Base-by-base conservation (phyloP, 2,329 filamentous ascomycete species). In the Septoria petroselini region DNA sequence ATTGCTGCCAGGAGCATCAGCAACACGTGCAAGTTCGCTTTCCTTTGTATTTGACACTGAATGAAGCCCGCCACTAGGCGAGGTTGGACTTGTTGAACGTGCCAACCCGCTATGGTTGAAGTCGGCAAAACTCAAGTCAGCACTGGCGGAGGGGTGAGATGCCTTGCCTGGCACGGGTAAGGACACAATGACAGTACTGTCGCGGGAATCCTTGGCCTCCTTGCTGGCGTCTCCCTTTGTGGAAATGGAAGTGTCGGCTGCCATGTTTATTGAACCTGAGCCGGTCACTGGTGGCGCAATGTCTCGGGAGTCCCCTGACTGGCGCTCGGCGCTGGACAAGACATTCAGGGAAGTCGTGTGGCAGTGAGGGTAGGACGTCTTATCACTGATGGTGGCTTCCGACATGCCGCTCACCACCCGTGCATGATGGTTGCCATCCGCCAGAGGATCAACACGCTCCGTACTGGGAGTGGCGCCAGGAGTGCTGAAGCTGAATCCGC, bases 401-500 rank as follows among this genome's bases (percentile, higher is more conserved):
- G 23, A 12, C 18, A n/a, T 4, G 12, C 33, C 35, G 34, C 35
- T 38, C 14, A 33, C 21, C 7, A 7, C 42, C 11, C 34, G 9
- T 25, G 25, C 14, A 5, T 38, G 9, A 12, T 31, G 21, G 8
- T 14, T 18, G 1, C 30, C 23, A 7, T 47, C 34, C 8, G 19
- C 27, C 7, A 47, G 14, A 3, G 43, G 43, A 33, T 47, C 43
- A n/a, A 31, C 34, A 12, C 25, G 43, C 35, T 47, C 43, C 7
- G 43, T 39, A 5, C 21, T 6, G 6, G 43, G 43, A 17, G 35
- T 40, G 4, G 34, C 43, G 29, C 45, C 45, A 18, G 21, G 30
- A 18, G 44, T 49, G n/a, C 33, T 50, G 35, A 63, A 58, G 30
- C 43, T 59, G 48, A 61, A 55, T 15, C 61, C 58, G 31, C 58